A percentile compares a stretch with the other conserved stretches of the same genome.
Conservation (phyloP, 345 rosid genomes). For the Gossypium sturtianum region DNA sequence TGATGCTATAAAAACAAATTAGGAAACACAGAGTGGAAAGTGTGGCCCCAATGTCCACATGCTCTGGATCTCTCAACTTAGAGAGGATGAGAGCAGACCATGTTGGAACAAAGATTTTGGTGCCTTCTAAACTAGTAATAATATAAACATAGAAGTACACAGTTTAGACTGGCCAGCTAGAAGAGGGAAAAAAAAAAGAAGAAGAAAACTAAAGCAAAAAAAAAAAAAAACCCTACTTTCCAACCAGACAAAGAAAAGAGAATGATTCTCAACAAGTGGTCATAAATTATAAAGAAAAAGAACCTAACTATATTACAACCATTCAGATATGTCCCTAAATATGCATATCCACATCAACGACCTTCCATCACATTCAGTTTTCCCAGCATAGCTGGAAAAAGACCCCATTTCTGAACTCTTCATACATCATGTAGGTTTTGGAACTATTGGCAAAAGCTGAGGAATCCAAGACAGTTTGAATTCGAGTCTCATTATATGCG, state of each 20-base stretch:
- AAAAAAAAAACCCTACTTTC: slow-evolving; percentile 16
- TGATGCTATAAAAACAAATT: background rate
- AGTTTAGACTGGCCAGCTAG: background rate
- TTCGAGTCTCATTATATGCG: too few species aligned
- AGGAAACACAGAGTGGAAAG: background rate
- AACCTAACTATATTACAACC: slow-evolving; percentile 2
- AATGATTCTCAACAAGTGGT: slow-evolving; percentile 39
- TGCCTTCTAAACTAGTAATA: background rate
- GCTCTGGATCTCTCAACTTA: background rate
- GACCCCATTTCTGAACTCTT: slow-evolving; percentile 18
- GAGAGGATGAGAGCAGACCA: slow-evolving; percentile 10
- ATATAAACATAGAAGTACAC: background rate
- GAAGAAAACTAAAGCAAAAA: too few species aligned
- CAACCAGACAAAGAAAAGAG: slow-evolving; percentile 23
- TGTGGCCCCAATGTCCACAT: slow-evolving; percentile 19
- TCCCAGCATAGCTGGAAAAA: slow-evolving; percentile 24
- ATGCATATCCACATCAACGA: slow-evolving; percentile 31
- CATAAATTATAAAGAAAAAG: slow-evolving; percentile 17
- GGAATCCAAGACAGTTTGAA: fast-evolving
- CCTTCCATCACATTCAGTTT: slow-evolving; percentile 33
- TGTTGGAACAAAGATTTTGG: slow-evolving; percentile 11
- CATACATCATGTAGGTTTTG: background rate
- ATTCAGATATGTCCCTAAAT: slow-evolving; percentile 18
- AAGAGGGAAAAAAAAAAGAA: background rate
- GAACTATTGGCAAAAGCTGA: too few species aligned